Base-by-base conservation (phyloP, 495 filamentous ascomycete species). In the Aspergillus saccharolyticus region DNA sequence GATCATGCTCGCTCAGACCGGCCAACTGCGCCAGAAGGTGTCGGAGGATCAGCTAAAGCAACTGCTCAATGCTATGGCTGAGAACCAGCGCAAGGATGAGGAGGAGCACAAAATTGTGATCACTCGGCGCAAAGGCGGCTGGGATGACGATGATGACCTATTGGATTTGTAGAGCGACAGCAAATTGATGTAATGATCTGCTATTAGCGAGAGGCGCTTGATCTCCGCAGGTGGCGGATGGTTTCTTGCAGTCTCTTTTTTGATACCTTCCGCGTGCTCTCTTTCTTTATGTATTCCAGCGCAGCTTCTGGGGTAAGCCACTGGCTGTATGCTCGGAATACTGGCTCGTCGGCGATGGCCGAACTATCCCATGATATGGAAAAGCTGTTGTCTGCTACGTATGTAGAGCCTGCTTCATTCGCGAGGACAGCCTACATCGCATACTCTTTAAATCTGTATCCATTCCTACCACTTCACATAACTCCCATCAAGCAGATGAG, bases 41-140 rank as follows among this genome's bases (percentile, higher is more conserved):
- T 92, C 89, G 0, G 94, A 98, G 73, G 86, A 87, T 49, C 91
- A 97, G 73, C 78, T 98, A 58, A 96, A 97, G 76, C 89, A 96
- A 57, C 75, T 98, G 42, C 70, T 98, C 62, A 87, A 83, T 53
- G 90, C 90, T 16, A 77, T 97, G 57, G 85, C 88, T 15, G 89
- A 95, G 70, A 87, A 80, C 63, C 70, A 81, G 62, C 78, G 79
- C 57, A 80, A 73, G 69, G 77, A 72, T 59, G 78, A 70, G 70
- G 73, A 83, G 69, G 83, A 86, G 63, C 82, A 87, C 54, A 96
- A 90, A 74, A 89, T 97, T 69, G 90, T 93, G 45, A 85, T 96
- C 47, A 86, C 68, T 54, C 77, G 94, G 66, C 79, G 91, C 68
- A 96, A 91, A 70, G 87, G 82, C n/a, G 88, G 83, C 54, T 90